Base-by-base conservation (phyloP, 2,329 filamentous ascomycete species). In the Canariomyces notabilis region DNA sequence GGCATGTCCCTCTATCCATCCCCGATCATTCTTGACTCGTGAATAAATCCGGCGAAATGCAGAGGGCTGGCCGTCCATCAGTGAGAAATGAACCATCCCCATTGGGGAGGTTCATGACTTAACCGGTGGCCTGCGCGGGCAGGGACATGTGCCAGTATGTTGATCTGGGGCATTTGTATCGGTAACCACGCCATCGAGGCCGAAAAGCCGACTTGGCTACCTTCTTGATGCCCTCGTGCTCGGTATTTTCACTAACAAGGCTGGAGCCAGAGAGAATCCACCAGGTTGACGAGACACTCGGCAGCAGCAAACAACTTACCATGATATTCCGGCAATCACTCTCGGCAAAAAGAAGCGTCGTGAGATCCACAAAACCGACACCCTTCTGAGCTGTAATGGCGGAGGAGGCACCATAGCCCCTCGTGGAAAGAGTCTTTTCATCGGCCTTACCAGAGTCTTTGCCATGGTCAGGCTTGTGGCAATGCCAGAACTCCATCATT, bases 401-500 rank as follows among this genome's bases (percentile, higher is more conserved):
- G 56, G 83, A 89, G 36, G 82, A 83, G 22, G 89, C 87, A n/a
- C 88, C 87, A 61, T 95, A 96, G 1, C 87, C 90, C 59, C 88
- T 85, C 9, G 74, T 69, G 26, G 76, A 72, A 14, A 80, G 71
- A 37, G 67, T 64, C n/a, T 76, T 67, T 18, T 75, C 59, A 22
- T 72, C 51, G 1, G 59, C 57, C 61, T 58, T 59, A 14, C 35
- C 51, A 20, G 32, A 23, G 19, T 35, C 41, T 4, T 42, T 20
- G 4, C 42, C 59, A 40, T 71, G 63, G n/a, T 82, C 75, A 2
- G 94, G 93, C 66, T 97, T 97, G 66, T 98, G 93, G 61, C 93
- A 98, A 66, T 98, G 94, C 93, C 93, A 98, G 57, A 98, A 95
- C 65, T 98, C 94, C 93, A 98, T 98, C 90, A 98, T 95, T 69